These are phyloP conservation scores for Trichoderma aggressivum DNA, from an alignment of 2,329 filamentous ascomycete genomes.

Conservation along the genomic window DNA sequence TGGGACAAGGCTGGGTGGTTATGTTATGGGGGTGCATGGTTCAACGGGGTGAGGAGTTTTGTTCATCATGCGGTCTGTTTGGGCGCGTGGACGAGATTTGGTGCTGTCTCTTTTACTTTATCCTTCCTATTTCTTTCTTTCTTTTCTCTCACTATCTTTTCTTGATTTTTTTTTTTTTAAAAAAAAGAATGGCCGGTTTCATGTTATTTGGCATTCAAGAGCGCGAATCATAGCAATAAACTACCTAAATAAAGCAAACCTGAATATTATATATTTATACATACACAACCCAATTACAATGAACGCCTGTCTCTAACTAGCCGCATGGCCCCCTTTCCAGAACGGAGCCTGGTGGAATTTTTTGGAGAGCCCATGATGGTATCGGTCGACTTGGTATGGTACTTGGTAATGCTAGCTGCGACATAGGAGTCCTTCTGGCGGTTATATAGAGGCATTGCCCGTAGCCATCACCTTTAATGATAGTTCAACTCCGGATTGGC, in stretches of 20 bases:
- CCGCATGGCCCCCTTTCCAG: background rate
- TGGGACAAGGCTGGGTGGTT: background rate
- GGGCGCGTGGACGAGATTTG: background rate
- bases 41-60: background rate
- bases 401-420: background rate
- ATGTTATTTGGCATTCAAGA: background rate
- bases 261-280: background rate
- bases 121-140: background rate
- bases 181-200: background rate
- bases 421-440: background rate
- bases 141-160: background rate
- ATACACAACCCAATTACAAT: background rate
- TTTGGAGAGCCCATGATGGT: background rate
- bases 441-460: background rate
- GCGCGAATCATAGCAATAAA: conserved; percentile 2
- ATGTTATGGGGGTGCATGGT: background rate
- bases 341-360: background rate
- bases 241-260: background rate
- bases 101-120: background rate
- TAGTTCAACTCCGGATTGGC: conserved; percentile 59
- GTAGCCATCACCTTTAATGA: conserved; percentile 26
- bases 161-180: no score
- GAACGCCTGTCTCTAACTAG: background rate
- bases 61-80: background rate
- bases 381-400: background rate